Conservation (phyloP, 2,329 filamentous ascomycete species). For the Rachicladosporium sp. region DNA sequence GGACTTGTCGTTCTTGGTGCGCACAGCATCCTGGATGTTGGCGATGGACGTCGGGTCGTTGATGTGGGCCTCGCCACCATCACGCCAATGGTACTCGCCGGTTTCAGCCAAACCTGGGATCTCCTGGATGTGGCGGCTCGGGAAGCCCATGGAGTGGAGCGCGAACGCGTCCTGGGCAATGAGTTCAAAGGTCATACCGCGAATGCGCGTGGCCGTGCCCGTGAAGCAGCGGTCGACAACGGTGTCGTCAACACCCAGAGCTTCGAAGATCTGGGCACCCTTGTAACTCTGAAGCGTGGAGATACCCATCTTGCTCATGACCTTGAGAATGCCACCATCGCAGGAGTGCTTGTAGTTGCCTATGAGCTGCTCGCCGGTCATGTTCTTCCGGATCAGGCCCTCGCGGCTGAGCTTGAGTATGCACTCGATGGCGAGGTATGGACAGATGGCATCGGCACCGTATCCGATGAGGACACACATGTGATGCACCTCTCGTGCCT, state of each 20-base stretch:
- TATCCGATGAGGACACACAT: constrained; percentile 98
- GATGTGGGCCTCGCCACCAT: constrained; percentile 87
- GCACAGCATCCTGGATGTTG: constrained; percentile 92
- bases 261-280: constrained; percentile 95
- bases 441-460: constrained; percentile 86
- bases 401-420: constrained; percentile 94
- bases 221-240: constrained; percentile 92
- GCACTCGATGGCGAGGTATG: constrained; percentile 90
- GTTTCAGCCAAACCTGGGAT: constrained; percentile 78
- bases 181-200: constrained; percentile 82
- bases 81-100: constrained; percentile 96
- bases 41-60: constrained; percentile 92
- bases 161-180: constrained; percentile 92
- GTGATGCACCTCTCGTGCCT: constrained; percentile 94
- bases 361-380: constrained; percentile 70
- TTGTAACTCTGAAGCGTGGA: constrained; percentile 94
- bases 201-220: constrained; percentile 86
- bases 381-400: constrained; percentile 79
- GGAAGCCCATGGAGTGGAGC: constrained; percentile 88
- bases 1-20: constrained; percentile 95
- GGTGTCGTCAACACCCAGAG: constrained; percentile 79
- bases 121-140: constrained; percentile 61
- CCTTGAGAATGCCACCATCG: constrained; percentile 91
- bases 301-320: constrained; percentile 99
- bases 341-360: constrained; percentile 95